Evolutionary conservation across 139 green algal genomes (phyloP).

Genomic region (Trebouxia sp.): DNA sequence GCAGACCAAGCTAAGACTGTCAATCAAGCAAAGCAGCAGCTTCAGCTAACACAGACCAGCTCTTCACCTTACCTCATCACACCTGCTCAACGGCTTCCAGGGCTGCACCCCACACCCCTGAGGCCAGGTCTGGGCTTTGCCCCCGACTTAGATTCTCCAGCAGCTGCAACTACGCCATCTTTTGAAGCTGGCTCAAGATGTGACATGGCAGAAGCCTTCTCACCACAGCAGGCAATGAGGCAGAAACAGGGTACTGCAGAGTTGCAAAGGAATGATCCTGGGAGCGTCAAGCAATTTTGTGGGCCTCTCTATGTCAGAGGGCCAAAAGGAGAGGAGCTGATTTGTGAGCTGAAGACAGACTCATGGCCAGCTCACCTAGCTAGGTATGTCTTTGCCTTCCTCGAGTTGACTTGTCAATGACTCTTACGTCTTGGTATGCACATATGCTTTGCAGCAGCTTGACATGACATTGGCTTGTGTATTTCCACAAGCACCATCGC

Average conservation of each 20-base stretch:
- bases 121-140: neutral
- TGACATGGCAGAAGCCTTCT: neutral
- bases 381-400: neutral
- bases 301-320: neutral
- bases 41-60: neutral
- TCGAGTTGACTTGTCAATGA: neutral
- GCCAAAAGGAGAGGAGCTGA: constrained; percentile 4
- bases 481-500: neutral
- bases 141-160: neutral
- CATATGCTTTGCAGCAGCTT: neutral
- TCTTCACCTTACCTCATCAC: neutral
- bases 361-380: neutral
- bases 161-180: neutral
- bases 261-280: neutral
- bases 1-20: neutral
- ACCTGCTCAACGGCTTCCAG: neutral
- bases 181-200: neutral
- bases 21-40: neutral
- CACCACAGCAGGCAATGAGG: neutral
- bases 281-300: neutral
- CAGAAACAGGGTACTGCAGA: neutral
- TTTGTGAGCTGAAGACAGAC: constrained; percentile 4
- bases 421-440: neutral
- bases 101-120: neutral
- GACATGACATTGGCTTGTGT: neutral